A percentile compares a stretch with the other conserved stretches of the same genome.
Conservation (phyloP, 2,329 filamentous ascomycete species). For the Xylaria sp. region DNA sequence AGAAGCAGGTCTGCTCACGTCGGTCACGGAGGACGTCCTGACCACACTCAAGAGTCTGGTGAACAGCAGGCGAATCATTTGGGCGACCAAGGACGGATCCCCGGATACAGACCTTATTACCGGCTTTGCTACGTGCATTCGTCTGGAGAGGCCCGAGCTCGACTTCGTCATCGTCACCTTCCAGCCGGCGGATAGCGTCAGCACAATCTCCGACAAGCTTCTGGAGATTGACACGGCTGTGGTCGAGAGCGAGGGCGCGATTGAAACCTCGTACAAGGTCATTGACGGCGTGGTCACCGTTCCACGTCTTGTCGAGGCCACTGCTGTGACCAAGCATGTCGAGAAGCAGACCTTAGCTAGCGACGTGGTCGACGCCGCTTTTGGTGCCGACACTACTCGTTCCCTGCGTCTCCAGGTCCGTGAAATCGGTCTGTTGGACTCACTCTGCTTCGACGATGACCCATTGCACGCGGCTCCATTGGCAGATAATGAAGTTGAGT, state of each 20-base stretch:
- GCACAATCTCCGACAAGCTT: slow-evolving; percentile 10
- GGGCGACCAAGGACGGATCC: slow-evolving; percentile 26
- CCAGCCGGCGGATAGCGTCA: slow-evolving; percentile 4
- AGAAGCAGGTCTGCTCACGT: slow-evolving; percentile 3
- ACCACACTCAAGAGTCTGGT: slow-evolving; percentile 16
- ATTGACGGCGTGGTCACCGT: slow-evolving; percentile 14
- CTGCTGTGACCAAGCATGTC: slow-evolving; percentile 17
- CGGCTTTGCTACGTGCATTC: slow-evolving; percentile 23
- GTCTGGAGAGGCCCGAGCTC: slow-evolving; percentile 21
- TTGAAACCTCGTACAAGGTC: slow-evolving; percentile 23
- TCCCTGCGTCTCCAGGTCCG: slow-evolving; percentile 28
- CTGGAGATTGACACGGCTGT: slow-evolving; percentile 18
- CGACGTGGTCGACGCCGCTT: slow-evolving; percentile 13
- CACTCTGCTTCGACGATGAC: slow-evolving; percentile 40
- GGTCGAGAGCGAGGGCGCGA: slow-evolving; percentile 7
- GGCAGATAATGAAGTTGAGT: slow-evolving; percentile 37
- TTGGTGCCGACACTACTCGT: slow-evolving; percentile 17
- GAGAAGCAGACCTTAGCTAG: slow-evolving; percentile 9
- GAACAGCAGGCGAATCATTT: slow-evolving; percentile 24
- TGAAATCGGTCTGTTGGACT: slow-evolving; percentile 35
- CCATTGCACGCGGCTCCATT: background rate
- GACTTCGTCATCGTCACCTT: slow-evolving; percentile 23
- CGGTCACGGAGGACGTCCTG: slow-evolving; percentile 20
- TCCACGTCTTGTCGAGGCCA: slow-evolving; percentile 14
- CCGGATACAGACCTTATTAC: slow-evolving; percentile 24